phyloP scores from a whole-genome alignment of 306 rosid genomes.

The Clitoria ternatea region DNA sequence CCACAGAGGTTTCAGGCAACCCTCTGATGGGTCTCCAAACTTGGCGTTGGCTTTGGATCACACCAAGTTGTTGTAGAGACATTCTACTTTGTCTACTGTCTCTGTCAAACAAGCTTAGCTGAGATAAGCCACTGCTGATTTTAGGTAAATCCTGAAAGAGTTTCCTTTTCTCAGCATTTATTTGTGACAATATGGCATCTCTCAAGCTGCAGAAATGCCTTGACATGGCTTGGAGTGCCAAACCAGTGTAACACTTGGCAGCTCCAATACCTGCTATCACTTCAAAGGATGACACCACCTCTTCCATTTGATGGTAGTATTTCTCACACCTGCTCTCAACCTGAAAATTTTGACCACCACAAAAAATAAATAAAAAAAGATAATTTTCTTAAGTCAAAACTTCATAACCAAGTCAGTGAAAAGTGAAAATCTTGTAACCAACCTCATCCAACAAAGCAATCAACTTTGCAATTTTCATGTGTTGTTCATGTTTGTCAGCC shows the following conservation, averaged over 20 bases:
- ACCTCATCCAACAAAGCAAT: conserved; percentile 71
- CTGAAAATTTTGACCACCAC: conserved; percentile 32
- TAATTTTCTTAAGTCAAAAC: background rate
- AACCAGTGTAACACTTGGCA: conserved; percentile 68
- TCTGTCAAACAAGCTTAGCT: conserved; percentile 61
- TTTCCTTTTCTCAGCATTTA: conserved; percentile 52
- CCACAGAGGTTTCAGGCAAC: conserved; percentile 77
- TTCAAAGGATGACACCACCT: conserved; percentile 60
- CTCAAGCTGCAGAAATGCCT: conserved; percentile 76
- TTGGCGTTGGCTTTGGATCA: conserved; percentile 66
- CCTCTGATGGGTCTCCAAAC: conserved; percentile 89
- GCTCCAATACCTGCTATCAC: conserved; percentile 67
- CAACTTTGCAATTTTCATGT: conserved; percentile 53
- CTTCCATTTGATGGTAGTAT: conserved; percentile 79
- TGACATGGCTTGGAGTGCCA: conserved; percentile 87
- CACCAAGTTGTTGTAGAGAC: conserved; percentile 68
- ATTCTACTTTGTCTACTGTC: conserved; percentile 42
- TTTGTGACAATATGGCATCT: conserved; percentile 55
- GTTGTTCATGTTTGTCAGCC: conserved; percentile 59
- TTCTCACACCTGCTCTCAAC: conserved; percentile 67
- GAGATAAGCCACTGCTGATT: conserved; percentile 51
- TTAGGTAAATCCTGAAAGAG: conserved; percentile 58
- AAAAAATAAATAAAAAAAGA: background rate
- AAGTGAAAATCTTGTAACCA: background rate
- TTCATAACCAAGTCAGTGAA: background rate